Base-by-base conservation (phyloP, 73 alveolate genomes). In the Symbiodinium natans region DNA sequence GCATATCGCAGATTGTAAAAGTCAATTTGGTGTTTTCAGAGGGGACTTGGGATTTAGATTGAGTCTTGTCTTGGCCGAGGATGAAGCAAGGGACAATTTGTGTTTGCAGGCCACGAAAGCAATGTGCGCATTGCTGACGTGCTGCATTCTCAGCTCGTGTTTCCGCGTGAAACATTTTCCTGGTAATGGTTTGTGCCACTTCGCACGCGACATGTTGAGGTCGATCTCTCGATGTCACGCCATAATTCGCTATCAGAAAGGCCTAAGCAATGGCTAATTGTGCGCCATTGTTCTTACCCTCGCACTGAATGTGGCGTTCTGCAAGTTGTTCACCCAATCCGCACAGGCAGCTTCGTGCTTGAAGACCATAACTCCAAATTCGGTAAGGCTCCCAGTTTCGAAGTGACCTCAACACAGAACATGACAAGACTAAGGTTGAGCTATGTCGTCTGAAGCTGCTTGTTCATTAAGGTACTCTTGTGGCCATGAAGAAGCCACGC, bases 91-190 rank as follows among this genome's bases (percentile, higher is more conserved):
- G n/a, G n/a, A n/a, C n/a, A n/a, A n/a, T n/a, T 36, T 31, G 56
- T 41, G 25, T 88, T 29, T 23, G n/a, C 54, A 90, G 97, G 97
- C 63, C 97, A 90, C 40, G 97, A 90, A 90, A 90, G 97, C 97
- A 71, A 90, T 90, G 97, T 90, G 88, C 97, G 97, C 97, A 90
- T 90, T 71, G 97, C 97, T 19, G 97, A 90, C 41, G 97, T 90
- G 97, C 34, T 41, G 4, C 39, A 63, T 23, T 33, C 96, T 17
- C 13, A 75, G 41, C n/a, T 15, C n/a, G n/a, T n/a, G n/a, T n/a
- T 10, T 13, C 71, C 10, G 19, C 10, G 71, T 52, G 71, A 52
- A 52, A 13, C 29, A 36, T n/a, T 13, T 31, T n/a, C 42, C n/a
- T 31, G 6, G 10, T 8, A 73, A 73, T 33, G 56, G 82, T 19